These are phyloP conservation scores for Plasmodium gonderi DNA, from an alignment of 169 alveolate species.

Conservation along the genomic window DNA sequence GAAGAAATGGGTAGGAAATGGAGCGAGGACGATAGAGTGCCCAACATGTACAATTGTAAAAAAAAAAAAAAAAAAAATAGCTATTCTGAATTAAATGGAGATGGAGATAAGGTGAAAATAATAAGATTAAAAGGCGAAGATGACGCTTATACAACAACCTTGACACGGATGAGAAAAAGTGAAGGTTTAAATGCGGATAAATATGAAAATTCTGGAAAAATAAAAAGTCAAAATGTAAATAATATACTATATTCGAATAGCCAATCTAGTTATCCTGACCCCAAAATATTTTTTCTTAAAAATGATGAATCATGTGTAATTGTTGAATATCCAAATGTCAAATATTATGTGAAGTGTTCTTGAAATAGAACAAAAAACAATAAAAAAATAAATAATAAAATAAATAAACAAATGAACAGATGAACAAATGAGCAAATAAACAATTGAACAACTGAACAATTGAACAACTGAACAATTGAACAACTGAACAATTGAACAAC, in stretches of 20 bases:
- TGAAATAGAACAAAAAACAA: slow-evolving; percentile 1
- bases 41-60: background rate
- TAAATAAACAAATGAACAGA: too few relatives aligned
- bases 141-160: background rate
- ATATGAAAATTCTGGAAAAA: background rate
- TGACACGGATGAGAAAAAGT: background rate
- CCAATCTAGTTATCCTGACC: slow-evolving; percentile 34
- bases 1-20: background rate
- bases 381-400: too few relatives aligned
- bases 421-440: too few relatives aligned
- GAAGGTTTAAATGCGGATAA: background rate
- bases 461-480: too few relatives aligned
- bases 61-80: background rate
- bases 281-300: slow-evolving; percentile 35
- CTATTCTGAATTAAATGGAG: background rate
- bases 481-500: too few relatives aligned
- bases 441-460: too few relatives aligned
- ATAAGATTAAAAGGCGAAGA: background rate
- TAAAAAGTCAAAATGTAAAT: background rate
- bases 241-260: background rate
- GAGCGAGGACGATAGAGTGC: background rate
- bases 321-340: slow-evolving; percentile 68
- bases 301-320: slow-evolving; percentile 55
- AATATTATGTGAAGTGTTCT: slow-evolving; percentile 41
- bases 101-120: background rate